Percentiles rank a stretch among this genome's conserved stretches.
phyloP scores from a whole-genome alignment of 139 green algal genomes.

The Coccomyxa sp. region DNA sequence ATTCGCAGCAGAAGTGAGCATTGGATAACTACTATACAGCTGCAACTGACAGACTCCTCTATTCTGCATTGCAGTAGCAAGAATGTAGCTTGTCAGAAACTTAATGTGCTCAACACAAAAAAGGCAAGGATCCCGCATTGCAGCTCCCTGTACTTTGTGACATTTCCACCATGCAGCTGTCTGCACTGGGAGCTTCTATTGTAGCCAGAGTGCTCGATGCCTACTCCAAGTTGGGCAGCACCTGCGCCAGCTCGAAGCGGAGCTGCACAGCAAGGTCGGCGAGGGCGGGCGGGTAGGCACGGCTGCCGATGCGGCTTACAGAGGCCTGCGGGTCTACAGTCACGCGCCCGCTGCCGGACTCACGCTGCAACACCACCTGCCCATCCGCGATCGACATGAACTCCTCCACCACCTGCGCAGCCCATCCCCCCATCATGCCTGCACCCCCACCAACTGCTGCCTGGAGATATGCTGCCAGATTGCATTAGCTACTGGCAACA shows the following conservation, averaged over 20 bases:
- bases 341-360: conserved; percentile 5
- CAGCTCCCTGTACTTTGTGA: neutral
- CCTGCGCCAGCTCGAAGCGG: conserved; percentile 72
- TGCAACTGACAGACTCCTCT: neutral
- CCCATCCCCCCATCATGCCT: no score
- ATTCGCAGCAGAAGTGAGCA: neutral
- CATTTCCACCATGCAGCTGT: neutral
- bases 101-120: no score
- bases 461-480: no score
- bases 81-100: neutral
- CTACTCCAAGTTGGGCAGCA: neutral
- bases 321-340: conserved; percentile 50
- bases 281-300: conserved; percentile 63
- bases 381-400: conserved; percentile 90
- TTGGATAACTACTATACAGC: neutral
- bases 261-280: conserved; percentile 56
- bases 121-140: no score
- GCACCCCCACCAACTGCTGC: no score
- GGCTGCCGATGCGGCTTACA: conserved; percentile 70
- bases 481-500: no score
- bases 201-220: neutral
- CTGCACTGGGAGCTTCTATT: neutral
- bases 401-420: conserved; percentile 75
- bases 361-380: conserved; percentile 50
- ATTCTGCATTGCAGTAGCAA: neutral